Evolutionary conservation across 106 monocot species (phyloP).

Genomic region (Dioscorea dumetorum): DNA sequence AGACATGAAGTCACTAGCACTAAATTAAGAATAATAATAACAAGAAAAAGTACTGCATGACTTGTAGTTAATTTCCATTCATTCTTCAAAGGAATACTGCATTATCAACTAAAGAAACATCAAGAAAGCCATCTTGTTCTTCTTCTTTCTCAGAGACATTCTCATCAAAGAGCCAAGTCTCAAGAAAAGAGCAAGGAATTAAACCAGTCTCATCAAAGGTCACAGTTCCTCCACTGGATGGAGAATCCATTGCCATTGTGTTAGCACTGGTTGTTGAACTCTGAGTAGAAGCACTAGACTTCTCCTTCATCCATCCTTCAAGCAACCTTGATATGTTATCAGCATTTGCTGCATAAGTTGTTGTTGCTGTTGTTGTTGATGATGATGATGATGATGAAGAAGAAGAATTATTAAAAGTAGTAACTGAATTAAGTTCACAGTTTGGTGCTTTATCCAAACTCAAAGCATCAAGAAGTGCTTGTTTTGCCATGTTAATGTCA

Average conservation of each 20-base stretch:
- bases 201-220: too few species aligned
- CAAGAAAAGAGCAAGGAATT: slow-evolving; percentile 19
- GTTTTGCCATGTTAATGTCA: slow-evolving; percentile 34
- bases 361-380: too few species aligned
- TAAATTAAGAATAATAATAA: neutral
- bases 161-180: slow-evolving; percentile 51
- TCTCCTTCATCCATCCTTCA: slow-evolving; percentile 12
- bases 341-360: slow-evolving; percentile 25
- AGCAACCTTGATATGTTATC: slow-evolving; percentile 41
- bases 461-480: slow-evolving; percentile 30
- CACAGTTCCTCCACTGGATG: slow-evolving; percentile 1
- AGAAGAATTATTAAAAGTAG: neutral
- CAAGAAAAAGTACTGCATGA: too few species aligned
- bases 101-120: neutral
- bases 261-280: neutral
- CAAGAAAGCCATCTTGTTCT: neutral
- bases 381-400: too few species aligned
- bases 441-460: slow-evolving; percentile 11
- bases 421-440: neutral
- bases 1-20: neutral
- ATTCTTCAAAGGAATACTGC: neutral
- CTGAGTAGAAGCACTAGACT: slow-evolving; percentile 1
- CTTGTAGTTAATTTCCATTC: neutral
- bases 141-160: neutral
- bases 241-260: neutral